These are phyloP conservation scores for Pistacia vera DNA, from an alignment of 345 rosid species.

Conservation along the genomic window DNA sequence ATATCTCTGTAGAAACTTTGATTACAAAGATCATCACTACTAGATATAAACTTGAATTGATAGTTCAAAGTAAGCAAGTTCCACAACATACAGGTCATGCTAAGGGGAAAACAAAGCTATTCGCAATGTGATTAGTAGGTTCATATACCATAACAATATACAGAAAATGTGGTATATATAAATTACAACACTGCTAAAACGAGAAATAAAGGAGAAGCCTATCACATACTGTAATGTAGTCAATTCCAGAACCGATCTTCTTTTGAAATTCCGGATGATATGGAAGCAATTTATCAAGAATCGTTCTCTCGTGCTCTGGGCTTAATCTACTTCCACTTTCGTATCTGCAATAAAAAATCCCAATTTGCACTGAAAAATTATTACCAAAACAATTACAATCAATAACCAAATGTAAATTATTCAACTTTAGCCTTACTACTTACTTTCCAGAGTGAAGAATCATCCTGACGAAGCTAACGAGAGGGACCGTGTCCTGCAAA, in stretches of 20 bases:
- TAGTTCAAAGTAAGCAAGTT: not conserved
- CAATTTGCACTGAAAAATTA: not conserved
- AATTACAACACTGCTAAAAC: no score
- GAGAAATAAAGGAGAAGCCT: not conserved
- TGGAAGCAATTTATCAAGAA: conserved; percentile 80
- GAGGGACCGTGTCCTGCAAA: conserved; percentile 89
- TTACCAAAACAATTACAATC: not conserved
- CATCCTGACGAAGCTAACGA: conserved; percentile 90
- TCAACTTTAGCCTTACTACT: conserved; percentile 5
- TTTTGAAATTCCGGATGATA: conserved; percentile 76
- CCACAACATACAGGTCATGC: not conserved
- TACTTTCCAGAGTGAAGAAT: conserved; percentile 87
- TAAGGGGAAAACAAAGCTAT: not conserved
- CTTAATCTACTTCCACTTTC: conserved; percentile 68
- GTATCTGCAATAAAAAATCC: conserved; percentile 52
- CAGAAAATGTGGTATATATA: no score
- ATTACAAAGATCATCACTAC: not conserved
- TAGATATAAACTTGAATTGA: not conserved
- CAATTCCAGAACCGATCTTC: conserved; percentile 90
- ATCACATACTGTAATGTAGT: conserved; percentile 69
- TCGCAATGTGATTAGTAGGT: not conserved
- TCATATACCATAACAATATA: not conserved
- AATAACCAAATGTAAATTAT: not conserved
- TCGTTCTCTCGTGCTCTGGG: conserved; percentile 72
- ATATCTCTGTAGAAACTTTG: not conserved